Evolutionary conservation across 139 green algal species (phyloP).

Genomic region (Chlamydomonas sp.): DNA sequence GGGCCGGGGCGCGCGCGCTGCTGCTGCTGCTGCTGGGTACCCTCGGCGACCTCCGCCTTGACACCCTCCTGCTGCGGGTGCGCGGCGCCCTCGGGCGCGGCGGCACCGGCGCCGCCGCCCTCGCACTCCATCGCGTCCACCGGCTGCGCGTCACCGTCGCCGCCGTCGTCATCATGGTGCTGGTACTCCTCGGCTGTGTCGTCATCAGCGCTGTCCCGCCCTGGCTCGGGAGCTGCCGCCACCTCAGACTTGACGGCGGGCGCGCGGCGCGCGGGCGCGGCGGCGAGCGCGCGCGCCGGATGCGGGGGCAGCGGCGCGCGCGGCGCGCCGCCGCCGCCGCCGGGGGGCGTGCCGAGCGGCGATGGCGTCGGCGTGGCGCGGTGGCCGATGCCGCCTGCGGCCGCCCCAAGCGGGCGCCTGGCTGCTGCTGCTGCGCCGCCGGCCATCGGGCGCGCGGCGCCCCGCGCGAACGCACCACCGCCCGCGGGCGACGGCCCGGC

Average conservation of each 20-base stretch:
- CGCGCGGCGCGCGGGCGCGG: no score
- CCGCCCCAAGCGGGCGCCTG: neutral
- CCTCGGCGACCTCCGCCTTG: neutral
- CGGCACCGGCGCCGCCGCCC: neutral
- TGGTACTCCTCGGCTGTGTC: no score
- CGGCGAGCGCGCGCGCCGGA: no score
- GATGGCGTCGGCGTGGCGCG: neutral
- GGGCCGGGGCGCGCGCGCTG: neutral
- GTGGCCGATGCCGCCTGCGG: neutral
- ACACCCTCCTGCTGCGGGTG: neutral
- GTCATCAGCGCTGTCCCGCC: no score
- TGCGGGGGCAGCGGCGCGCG: no score
- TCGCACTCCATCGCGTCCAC: no score
- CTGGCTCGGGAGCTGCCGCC: no score
- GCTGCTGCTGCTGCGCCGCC: neutral
- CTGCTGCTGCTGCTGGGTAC: neutral
- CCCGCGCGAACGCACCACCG: neutral
- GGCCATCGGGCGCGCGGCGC: neutral
- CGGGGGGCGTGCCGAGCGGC: no score
- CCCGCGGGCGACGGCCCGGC: no score
- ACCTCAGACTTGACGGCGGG: no score
- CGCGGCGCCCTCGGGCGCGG: neutral
- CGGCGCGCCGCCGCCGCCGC: no score
- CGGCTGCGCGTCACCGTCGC: conserved; percentile 1
- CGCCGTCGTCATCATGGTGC: conserved; percentile 3